Base-by-base conservation (phyloP, 768 basidiomycete genomes). In the Gloeostereum incarnatum region DNA sequence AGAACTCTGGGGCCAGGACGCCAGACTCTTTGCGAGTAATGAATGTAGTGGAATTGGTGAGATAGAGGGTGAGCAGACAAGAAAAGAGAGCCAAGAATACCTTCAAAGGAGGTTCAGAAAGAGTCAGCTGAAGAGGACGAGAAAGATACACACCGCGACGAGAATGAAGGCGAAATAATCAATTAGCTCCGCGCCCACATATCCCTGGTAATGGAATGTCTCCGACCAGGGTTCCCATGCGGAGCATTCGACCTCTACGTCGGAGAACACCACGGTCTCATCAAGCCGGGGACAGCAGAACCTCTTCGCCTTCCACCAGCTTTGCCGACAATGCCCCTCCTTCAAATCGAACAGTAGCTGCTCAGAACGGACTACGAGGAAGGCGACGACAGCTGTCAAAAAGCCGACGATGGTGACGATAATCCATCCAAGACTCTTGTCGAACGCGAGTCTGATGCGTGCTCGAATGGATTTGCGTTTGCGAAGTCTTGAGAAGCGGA, bases 261-360 rank as follows among this genome's bases (percentile, higher is more conserved):
- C 35, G 16, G 35, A 20, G 17, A 43, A 19, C 26, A 45, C 31
- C 17, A 24, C 46, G 18, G 34, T 47, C 13, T 56, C 58, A 20
- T 48, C 51, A 8, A 57, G 24, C 19, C 44, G 45, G 10, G 78
- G 73, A 55, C 92, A 97, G 55, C 94, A 99, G 58, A 90, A 89
- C 3, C 79, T 66, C 46, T 73, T 79, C 1, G 89, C 77, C 47
- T 73, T 81, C 63, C 71, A 81, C 79, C 83, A 84, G 1, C 66
- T 66, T 0, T 59, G 57, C 2, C 50, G 49, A 57, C 94, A 99
- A 54, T 86, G 88, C 0, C 96, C 96, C 36, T 90, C 86, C 59
- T 98, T 98, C 39, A 82, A 53, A 57, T 94, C 90, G 50, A 97
- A 99, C 6, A 98, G 65, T 70, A 78, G 81, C 54, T 85, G 82